Conservation (phyloP, 106 monocot species). For the Chionographis japonica region DNA sequence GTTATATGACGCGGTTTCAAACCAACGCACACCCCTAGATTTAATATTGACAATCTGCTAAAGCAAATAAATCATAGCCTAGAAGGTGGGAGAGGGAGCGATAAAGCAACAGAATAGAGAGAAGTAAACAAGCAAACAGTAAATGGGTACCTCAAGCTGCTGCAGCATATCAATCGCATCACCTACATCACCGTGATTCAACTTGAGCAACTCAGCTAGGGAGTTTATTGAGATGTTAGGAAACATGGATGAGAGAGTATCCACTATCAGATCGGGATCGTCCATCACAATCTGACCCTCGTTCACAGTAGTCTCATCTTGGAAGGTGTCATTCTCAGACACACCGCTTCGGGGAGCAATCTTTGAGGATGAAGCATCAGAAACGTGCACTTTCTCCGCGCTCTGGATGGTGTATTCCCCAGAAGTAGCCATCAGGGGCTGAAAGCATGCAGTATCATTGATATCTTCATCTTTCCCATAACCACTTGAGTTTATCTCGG, state of each 20-base stretch:
- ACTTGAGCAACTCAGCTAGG: conserved; percentile 6
- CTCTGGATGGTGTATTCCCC: background rate
- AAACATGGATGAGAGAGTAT: conserved; percentile 9
- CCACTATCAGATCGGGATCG: conserved; percentile 10
- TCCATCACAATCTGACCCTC: background rate
- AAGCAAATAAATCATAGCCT: too few relatives aligned
- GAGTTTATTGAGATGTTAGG: conserved; percentile 13
- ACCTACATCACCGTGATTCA: conserved; percentile 7
- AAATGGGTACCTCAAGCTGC: conserved; percentile 13
- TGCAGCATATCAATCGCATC: conserved; percentile 13
- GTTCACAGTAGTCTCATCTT: background rate
- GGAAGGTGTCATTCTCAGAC: background rate
- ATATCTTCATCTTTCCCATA: background rate
- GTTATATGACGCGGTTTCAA: too few relatives aligned
- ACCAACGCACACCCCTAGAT: too few relatives aligned
- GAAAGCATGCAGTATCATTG: background rate
- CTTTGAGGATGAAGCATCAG: conserved; percentile 5
- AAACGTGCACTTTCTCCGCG: background rate
- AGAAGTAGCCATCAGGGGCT: background rate
- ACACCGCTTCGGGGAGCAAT: too few relatives aligned
- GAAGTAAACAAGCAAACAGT: background rate
- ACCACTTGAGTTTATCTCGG: background rate
- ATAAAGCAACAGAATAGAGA: background rate
- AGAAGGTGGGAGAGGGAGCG: too few relatives aligned
- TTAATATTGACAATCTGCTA: too few relatives aligned